Conservation (phyloP, 257 asterid species). For the Petrea volubilis region DNA sequence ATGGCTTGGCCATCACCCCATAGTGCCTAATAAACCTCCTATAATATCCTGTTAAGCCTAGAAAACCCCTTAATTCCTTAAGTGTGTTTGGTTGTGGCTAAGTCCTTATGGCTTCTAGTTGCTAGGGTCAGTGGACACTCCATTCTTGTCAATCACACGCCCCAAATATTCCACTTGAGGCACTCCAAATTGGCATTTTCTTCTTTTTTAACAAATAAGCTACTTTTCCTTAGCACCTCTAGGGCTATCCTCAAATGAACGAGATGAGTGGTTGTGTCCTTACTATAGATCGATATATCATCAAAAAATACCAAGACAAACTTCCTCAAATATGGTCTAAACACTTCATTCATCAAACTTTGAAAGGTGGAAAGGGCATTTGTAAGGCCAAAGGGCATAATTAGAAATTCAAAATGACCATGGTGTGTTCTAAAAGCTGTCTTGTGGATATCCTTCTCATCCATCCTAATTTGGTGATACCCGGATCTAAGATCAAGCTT, state of each 20-base stretch:
- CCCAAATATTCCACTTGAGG: too few species aligned
- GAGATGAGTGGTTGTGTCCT: neutral
- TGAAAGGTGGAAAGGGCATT: neutral
- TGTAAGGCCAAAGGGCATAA: neutral
- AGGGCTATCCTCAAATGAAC: neutral
- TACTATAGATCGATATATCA: neutral
- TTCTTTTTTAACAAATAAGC: neutral
- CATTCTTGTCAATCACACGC: neutral
- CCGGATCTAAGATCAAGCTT: conserved; percentile 2
- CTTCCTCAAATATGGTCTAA: neutral
- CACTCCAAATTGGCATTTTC: neutral
- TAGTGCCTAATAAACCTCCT: neutral
- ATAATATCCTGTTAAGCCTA: neutral
- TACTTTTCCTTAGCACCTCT: neutral
- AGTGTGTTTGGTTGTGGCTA: neutral
- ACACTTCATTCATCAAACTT: neutral
- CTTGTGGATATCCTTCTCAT: neutral
- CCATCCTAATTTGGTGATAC: neutral
- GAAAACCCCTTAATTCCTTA: neutral
- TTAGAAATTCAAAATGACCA: conserved; percentile 4
- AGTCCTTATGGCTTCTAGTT: neutral
- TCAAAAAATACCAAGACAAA: neutral
- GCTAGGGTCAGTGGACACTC: neutral
- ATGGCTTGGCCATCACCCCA: neutral
- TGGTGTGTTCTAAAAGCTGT: neutral